Conservation (phyloP, 164 flowering plant species). For the Vitis labrusca region DNA sequence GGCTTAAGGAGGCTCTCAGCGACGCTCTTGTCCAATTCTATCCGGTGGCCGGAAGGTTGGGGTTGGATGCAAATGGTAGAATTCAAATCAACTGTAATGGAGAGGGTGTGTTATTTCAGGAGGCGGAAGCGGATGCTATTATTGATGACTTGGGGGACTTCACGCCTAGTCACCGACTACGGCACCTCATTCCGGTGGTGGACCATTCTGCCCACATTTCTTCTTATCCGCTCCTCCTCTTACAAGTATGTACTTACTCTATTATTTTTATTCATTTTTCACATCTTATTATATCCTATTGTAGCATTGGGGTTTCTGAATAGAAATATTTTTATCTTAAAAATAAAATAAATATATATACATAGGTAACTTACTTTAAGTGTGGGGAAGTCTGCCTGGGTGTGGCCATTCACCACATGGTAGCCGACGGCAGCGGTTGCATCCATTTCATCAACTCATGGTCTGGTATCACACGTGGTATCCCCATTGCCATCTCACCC, state of each 20-base stretch:
- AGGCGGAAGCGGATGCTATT: background rate
- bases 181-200: constrained; percentile 31
- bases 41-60: constrained; percentile 3
- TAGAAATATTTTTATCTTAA: no score
- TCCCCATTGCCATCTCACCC: no score
- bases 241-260: constrained; percentile 30
- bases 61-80: background rate
- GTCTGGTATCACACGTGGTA: no score
- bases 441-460: no score
- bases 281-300: no score
- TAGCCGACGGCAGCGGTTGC: no score
- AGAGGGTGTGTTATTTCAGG: background rate
- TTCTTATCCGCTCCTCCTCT: constrained; percentile 36
- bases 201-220: constrained; percentile 14
- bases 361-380: no score
- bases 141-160: constrained; percentile 16
- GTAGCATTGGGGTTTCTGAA: background rate
- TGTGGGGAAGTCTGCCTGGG: no score
- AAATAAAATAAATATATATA: no score
- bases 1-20: constrained; percentile 37
- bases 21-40: constrained; percentile 29
- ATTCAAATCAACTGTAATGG: constrained; percentile 1
- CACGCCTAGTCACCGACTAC: constrained; percentile 22
- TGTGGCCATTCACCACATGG: no score
- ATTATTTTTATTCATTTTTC: no score